A percentile compares a stretch with the other conserved stretches of the same genome.
Conservation (phyloP, 2,329 filamentous ascomycete species). For the Diplodia sapinea region DNA sequence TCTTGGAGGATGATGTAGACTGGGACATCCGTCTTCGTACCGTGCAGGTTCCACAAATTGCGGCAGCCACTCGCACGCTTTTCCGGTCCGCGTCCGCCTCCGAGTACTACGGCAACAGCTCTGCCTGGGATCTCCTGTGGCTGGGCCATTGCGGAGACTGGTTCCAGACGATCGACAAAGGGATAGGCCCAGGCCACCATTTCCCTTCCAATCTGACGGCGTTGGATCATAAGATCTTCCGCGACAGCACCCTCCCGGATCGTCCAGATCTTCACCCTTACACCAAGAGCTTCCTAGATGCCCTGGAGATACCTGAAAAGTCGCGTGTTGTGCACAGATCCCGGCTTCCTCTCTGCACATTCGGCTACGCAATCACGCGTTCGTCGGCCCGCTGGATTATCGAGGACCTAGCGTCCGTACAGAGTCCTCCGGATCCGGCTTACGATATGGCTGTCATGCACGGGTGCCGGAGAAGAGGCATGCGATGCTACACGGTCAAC, state of each 20-base stretch:
- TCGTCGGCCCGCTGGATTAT: conserved; percentile 42
- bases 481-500: conserved; percentile 52
- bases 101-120: conserved; percentile 49
- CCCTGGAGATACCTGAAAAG: conserved; percentile 46
- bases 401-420: conserved; percentile 42
- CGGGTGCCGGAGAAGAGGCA: conserved; percentile 46
- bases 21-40: conserved; percentile 54
- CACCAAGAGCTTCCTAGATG: conserved; percentile 46
- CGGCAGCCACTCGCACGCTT: conserved; percentile 48
- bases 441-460: conserved; percentile 50
- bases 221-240: conserved; percentile 44
- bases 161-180: conserved; percentile 40
- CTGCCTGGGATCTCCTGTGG: conserved; percentile 52
- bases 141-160: conserved; percentile 55
- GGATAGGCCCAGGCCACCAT: conserved; percentile 32
- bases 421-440: conserved; percentile 34
- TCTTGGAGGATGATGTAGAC: conserved; percentile 55
- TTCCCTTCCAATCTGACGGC: conserved; percentile 40
- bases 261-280: conserved; percentile 48
- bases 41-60: conserved; percentile 49
- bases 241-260: conserved; percentile 47
- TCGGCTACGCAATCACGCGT: conserved; percentile 48
- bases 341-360: conserved; percentile 52
- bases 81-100: conserved; percentile 34
- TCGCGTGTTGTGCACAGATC: conserved; percentile 49